Base-by-base conservation (phyloP, 768 basidiomycete species). In the Xerocomellus amylosporus region DNA sequence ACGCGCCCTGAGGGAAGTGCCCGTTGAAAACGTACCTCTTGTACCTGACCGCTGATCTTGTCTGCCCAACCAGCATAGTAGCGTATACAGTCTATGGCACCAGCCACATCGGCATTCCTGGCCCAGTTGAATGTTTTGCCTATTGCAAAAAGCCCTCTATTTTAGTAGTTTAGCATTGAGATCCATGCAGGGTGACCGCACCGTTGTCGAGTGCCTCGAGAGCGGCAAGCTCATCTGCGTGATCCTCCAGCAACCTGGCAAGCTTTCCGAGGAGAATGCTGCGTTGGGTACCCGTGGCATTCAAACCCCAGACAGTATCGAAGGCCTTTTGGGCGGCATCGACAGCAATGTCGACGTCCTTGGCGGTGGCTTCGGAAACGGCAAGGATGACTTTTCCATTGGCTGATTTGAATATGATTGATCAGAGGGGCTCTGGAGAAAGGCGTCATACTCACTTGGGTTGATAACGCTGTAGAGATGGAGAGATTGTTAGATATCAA, bases 61-160 rank as follows among this genome's bases (percentile, higher is more conserved):
- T 94, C 93, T 20, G 92, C 90, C 85, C 90, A 90, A 17, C 93
- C 94, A 39, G 85, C 90, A 63, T 88, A 98, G 74, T 95, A 96
- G 33, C 82, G 77, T 59, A 93, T 69, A 30, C 75, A 49, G 5
- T 62, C 54, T n/a, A 66, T 55, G 6, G 63, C 34, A 8, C 3
- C 70, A 0, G 64, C 61, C 2, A 88, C 66, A 58, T 90, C 89
- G 0, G 62, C 69, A 17, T 63, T 69, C 54, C 74, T 80, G 13
- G 84, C 76, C 67, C 71, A 75, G 10, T 49, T 33, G 64, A 76
- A 85, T 2, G 80, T 77, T 71, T 87, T 86, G 41, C 85, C 82
- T 80, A 13, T 5, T 20, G 37, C 8, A n/a, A 31, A n/a, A 20
- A 49, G 1, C 19, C 36, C 9, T 4, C 19, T 24, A 10, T 10